These are phyloP conservation scores for Acanthamoeba quina DNA, from an alignment of 208 protist genomes.

Conservation along the genomic window DNA sequence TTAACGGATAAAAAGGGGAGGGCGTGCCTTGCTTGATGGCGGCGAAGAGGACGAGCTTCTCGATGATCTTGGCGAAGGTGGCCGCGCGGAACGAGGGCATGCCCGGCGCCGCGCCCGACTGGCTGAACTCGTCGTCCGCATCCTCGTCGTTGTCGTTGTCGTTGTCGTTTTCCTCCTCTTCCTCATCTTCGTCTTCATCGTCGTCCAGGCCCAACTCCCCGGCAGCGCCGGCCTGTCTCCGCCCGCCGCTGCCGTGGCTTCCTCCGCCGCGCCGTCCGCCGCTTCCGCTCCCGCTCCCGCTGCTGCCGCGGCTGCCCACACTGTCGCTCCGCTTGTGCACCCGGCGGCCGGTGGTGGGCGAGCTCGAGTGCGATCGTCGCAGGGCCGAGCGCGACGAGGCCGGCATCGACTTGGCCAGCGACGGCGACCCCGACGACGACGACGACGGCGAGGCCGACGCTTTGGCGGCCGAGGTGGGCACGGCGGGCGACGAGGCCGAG, in stretches of 20 bases:
- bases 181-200: too few relatives aligned
- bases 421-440: background rate
- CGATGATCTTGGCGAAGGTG: background rate
- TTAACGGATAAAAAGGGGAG: too few relatives aligned
- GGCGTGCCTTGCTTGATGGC: background rate
- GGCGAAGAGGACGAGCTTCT: background rate
- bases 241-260: too few relatives aligned
- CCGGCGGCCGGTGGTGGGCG: background rate
- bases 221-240: too few relatives aligned
- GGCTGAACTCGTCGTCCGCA: background rate
- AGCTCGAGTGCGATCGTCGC: background rate
- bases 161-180: too few relatives aligned
- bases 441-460: background rate
- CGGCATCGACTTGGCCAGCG: background rate
- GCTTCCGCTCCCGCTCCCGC: background rate
- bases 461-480: background rate
- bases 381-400: background rate
- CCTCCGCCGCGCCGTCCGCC: too few relatives aligned
- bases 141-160: background rate
- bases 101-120: background rate
- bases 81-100: background rate
- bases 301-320: background rate
- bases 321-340: background rate
- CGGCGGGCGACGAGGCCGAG: too few relatives aligned
- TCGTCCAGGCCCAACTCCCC: too few relatives aligned